Percentiles rank a stretch among this genome's conserved stretches.
Conservation (phyloP, 2,329 filamentous ascomycete genomes). For the Penicillium sp. region DNA sequence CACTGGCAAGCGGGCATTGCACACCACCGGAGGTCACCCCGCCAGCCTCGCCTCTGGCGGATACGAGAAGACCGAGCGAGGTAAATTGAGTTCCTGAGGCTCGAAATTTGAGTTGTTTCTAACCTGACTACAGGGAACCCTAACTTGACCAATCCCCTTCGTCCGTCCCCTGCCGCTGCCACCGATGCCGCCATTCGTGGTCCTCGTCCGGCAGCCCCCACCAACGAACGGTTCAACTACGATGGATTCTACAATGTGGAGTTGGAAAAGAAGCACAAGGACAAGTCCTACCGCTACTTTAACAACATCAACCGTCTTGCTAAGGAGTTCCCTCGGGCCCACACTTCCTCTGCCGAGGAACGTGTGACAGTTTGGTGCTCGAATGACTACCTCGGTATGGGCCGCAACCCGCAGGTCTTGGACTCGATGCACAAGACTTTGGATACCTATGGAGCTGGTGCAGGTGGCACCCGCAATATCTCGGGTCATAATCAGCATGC, state of each 20-base stretch:
- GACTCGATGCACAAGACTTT: constrained; percentile 92
- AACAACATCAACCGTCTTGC: constrained; percentile 99
- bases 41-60: constrained; percentile 68
- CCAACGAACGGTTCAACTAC: constrained; percentile 74
- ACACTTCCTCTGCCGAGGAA: constrained; percentile 80
- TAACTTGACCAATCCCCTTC: constrained; percentile 26
- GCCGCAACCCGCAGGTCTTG: constrained; percentile 81
- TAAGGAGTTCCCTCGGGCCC: constrained; percentile 91
- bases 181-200: constrained; percentile 35
- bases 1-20: constrained; percentile 68
- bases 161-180: constrained; percentile 24
- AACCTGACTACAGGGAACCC: constrained; percentile 26
- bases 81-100: constrained; percentile 35
- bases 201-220: constrained; percentile 50
- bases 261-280: constrained; percentile 97
- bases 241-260: constrained; percentile 83
- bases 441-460: constrained; percentile 91
- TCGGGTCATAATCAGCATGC: constrained; percentile 97
- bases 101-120: constrained; percentile 6
- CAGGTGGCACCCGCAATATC: constrained; percentile 94
- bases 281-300: constrained; percentile 99
- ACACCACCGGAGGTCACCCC: constrained; percentile 75
- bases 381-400: constrained; percentile 99
- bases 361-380: constrained; percentile 98
- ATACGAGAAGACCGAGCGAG: constrained; percentile 51